phyloP scores from a whole-genome alignment of 108 stramenopile species.

The Nitzschia sp. region DNA sequence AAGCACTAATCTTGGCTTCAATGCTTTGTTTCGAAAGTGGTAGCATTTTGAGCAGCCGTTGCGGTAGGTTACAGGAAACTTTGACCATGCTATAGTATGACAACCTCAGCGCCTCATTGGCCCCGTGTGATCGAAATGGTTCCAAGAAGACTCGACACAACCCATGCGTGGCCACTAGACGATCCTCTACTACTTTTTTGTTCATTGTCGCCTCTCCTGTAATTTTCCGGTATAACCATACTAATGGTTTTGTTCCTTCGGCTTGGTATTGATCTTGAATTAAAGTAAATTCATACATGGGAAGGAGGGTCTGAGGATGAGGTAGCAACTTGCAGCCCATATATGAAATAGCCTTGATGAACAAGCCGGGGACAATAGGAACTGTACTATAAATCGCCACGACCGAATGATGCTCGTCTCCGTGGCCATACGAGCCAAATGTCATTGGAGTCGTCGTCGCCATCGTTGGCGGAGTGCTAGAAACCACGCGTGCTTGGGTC shows the following conservation, averaged over 20 bases:
- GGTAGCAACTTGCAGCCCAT: conserved; percentile 28
- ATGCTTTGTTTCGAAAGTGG: conserved; percentile 23
- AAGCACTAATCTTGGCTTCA: conserved; percentile 17
- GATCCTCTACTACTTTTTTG: background rate
- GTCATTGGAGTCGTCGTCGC: background rate
- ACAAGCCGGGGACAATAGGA: conserved; percentile 26
- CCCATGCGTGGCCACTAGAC: background rate
- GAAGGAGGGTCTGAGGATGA: conserved; percentile 1
- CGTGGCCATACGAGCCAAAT: background rate
- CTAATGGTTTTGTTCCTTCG: conserved; percentile 19
- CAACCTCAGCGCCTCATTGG: background rate
- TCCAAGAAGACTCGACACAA: conserved; percentile 27
- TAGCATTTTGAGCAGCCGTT: conserved; percentile 17
- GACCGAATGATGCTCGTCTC: conserved; percentile 1
- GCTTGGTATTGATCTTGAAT: conserved; percentile 27
- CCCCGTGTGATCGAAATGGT: background rate
- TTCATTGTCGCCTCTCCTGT: conserved; percentile 9
- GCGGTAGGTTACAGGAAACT: conserved; percentile 15
- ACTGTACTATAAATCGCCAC: conserved; percentile 28
- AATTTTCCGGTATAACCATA: conserved; percentile 33
- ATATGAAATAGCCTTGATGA: conserved; percentile 19
- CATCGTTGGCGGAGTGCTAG: conserved; percentile 12
- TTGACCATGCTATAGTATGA: conserved; percentile 25
- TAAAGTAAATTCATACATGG: conserved; percentile 35
- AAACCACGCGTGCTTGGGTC: conserved; percentile 5